Evolutionary conservation across 2,329 filamentous ascomycete genomes (phyloP), one percentile per base, ranked within the genome.

Genomic region (Scopulariopsis brevicaulis): DNA sequence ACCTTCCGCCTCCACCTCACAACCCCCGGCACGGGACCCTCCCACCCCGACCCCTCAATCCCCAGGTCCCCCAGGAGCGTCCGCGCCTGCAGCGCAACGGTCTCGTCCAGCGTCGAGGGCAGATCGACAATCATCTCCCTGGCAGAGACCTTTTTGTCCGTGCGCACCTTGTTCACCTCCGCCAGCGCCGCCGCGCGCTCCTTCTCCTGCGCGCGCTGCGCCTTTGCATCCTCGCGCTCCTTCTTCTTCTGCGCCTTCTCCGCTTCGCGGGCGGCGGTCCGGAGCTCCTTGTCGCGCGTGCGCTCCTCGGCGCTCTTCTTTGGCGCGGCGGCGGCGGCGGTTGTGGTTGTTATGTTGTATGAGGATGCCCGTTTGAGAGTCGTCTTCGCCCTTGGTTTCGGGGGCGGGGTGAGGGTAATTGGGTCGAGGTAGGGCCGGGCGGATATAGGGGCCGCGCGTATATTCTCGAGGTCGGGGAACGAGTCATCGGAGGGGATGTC

Each of bases 81-180:
- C 57, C 77, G 70, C 5, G 80, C 68, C 53, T 80, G 78, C 1
- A 74, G 68, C 25, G 67, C 73, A 25, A 78, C 66, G 0, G 70
- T 73, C 0, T 75, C 68, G 24, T 78, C 70, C 1, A 93, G 71
- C 1, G 77, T 78, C 0, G 71, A 70, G 0, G 88, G 80, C 25
- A 93, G 73, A 63, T 89, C 82, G 1, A 90, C 77, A 55, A 93
- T 85, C 88, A 94, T 93, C 68, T 94, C 88, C 0, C 79, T 79
- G 0, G 84, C 81, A 0, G 87, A 87, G 0, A 84, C 73, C 63
- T 89, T 90, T 71, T 89, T 90, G 70, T 90, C 84, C 0, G 82
- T 83, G 56, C 83, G 83, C 11, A 85, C 71, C 65, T 86, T 90
- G 70, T 93, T 93, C 50, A 84, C 87, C 61, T 89, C 84, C 3